These are phyloP conservation scores for Cytospora paraplurivora DNA, from an alignment of 2,329 filamentous ascomycete genomes.

Conservation along the genomic window DNA sequence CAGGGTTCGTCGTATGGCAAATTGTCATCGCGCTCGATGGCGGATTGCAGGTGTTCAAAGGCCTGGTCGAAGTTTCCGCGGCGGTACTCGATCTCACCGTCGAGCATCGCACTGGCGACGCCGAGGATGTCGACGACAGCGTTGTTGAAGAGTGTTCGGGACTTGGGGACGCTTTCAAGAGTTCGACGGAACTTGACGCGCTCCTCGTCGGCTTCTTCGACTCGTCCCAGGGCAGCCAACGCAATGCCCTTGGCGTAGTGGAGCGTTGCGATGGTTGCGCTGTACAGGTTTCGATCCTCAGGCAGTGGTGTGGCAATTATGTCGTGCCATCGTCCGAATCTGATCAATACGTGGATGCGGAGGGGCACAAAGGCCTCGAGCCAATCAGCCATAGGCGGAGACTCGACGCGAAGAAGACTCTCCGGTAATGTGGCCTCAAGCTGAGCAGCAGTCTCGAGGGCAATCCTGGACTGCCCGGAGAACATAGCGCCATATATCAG, in stretches of 20 bases:
- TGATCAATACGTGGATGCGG: slow-evolving; percentile 68
- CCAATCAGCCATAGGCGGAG: slow-evolving; percentile 78
- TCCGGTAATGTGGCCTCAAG: slow-evolving; percentile 67
- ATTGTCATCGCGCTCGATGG: slow-evolving; percentile 61
- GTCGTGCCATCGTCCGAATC: slow-evolving; percentile 73
- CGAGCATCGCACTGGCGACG: slow-evolving; percentile 68
- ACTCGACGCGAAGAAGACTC: slow-evolving; percentile 62
- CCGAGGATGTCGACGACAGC: slow-evolving; percentile 63
- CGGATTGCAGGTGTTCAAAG: slow-evolving; percentile 58
- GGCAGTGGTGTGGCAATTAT: slow-evolving; percentile 61
- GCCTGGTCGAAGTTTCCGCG: slow-evolving; percentile 58
- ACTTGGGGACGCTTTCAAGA: slow-evolving; percentile 53
- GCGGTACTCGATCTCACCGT: slow-evolving; percentile 74
- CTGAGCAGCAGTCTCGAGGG: slow-evolving; percentile 59
- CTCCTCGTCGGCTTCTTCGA: slow-evolving; percentile 57
- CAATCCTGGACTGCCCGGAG: slow-evolving; percentile 63
- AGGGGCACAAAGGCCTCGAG: slow-evolving; percentile 71
- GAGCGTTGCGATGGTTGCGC: slow-evolving; percentile 67
- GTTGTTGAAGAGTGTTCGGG: slow-evolving; percentile 70
- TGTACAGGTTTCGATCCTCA: slow-evolving; percentile 62
- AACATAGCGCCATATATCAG: slow-evolving; percentile 79
- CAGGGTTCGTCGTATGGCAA: slow-evolving; percentile 75
- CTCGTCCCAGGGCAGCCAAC: slow-evolving; percentile 57
- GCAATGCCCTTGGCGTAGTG: slow-evolving; percentile 72
- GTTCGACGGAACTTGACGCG: slow-evolving; percentile 55